Base-by-base conservation (phyloP, 148 eudicot species). In the Suaeda aralocaspica region DNA sequence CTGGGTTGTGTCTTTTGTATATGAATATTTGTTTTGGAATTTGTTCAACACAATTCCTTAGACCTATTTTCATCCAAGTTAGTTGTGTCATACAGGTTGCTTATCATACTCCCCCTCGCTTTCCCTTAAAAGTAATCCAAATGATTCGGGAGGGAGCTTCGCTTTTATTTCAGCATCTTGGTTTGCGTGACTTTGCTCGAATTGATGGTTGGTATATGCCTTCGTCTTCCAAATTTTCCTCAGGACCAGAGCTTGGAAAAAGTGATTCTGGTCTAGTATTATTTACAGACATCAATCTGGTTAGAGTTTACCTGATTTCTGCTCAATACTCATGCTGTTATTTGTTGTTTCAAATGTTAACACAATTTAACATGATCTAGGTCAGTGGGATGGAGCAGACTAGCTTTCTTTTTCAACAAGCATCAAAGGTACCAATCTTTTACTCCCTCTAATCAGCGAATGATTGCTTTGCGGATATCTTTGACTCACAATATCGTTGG, bases 341-440 rank as follows among this genome's bases (percentile, higher is more conserved):
- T 1, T 65, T 72, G 63, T 52, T 30, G n/a, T 29, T 22, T 6
- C 15, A 59, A 48, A 18, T 51, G 31, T 39, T 46, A 49, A 53
- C 42, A 68, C 12, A 50, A 46, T 50, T 31, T 68, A 3, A 74
- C 5, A 24, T 9, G 55, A 26, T 76, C 56, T 73, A 92, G 97
- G 86, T 92, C 65, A 92, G 97, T 78, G 97, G 97, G 64, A 92
- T 92, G 97, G 97, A 92, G 79, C 97, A 92, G 79, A 92, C 96
- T 51, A 92, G 97, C 83, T 92, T 92, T 79, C 80, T 92, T 59
- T 92, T 92, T 81, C 97, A 92, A 80, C 97, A 92, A 82, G 89
- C 97, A 50, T 86, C 97, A 73, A 92, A 86, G 97, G 97, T 92
- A 77, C 31, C n/a, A 42, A 42, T 15, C 39, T 14, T 45, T 22